Conservation (phyloP, 768 basidiomycete genomes). For the Rhizopogon vulgaris region DNA sequence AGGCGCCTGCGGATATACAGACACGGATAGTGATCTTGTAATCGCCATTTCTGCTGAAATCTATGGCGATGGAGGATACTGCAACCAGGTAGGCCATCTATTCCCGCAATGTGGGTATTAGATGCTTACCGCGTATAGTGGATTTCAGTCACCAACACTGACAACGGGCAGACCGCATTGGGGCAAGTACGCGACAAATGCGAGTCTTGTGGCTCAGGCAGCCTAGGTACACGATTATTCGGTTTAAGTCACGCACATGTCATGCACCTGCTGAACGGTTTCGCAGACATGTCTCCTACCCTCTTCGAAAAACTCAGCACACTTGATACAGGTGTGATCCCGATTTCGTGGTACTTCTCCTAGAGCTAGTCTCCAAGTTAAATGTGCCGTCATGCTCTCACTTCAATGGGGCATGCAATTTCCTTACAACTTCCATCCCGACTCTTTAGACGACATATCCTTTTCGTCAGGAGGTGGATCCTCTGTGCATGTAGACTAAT, state of each 20-base stretch:
- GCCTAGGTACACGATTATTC: constrained; percentile 46
- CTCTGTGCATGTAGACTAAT: too few species aligned
- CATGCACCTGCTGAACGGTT: neutral
- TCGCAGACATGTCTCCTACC: constrained; percentile 58
- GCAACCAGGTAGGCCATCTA: constrained; percentile 44
- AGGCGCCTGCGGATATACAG: constrained; percentile 58
- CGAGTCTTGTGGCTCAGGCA: constrained; percentile 40
- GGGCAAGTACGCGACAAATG: constrained; percentile 56
- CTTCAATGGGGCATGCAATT: too few species aligned
- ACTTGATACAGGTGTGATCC: constrained; percentile 43
- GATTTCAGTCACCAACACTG: constrained; percentile 54
- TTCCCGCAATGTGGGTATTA: neutral
- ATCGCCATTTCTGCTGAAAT: constrained; percentile 55
- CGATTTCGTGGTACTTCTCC: constrained; percentile 19
- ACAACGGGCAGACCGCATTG: constrained; percentile 43
- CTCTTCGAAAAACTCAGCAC: constrained; percentile 48
- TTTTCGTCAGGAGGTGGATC: too few species aligned
- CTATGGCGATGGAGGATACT: constrained; percentile 51
- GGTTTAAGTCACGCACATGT: neutral
- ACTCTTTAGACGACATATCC: too few species aligned
- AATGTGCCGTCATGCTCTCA: too few species aligned
- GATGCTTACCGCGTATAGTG: constrained; percentile 33
- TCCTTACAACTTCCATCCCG: too few species aligned
- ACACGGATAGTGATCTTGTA: constrained; percentile 45
- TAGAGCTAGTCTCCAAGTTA: too few species aligned